A percentile compares a stretch with the other conserved stretches of the same genome.
phyloP scores from a whole-genome alignment of 306 rosid species.

The Senna tora region DNA sequence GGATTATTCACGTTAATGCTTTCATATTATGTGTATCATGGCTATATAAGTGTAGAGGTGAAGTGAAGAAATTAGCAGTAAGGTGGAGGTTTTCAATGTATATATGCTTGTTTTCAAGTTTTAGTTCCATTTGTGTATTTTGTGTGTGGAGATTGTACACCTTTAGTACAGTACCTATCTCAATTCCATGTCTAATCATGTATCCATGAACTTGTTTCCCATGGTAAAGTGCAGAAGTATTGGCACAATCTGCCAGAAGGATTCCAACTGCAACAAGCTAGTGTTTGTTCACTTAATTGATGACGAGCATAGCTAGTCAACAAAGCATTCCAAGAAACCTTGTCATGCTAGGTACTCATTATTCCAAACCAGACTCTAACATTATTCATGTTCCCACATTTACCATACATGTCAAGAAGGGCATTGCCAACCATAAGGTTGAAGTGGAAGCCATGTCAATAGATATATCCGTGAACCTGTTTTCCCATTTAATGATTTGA shows the following conservation, averaged over 20 bases:
- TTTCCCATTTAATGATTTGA: constrained; percentile 68
- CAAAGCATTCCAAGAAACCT: constrained; percentile 21
- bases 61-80: too few relatives aligned
- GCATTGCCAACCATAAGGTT: constrained; percentile 66
- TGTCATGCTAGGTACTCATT: constrained; percentile 16
- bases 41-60: too few relatives aligned
- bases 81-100: too few relatives aligned
- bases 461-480: constrained; percentile 65
- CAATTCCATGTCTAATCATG: constrained; percentile 62
- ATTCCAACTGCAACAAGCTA: constrained; percentile 49
- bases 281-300: background rate
- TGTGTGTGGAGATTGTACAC: too few relatives aligned
- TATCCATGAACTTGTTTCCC: constrained; percentile 80
- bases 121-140: too few relatives aligned
- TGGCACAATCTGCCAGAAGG: constrained; percentile 68
- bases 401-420: constrained; percentile 79
- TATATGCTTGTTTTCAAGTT: too few relatives aligned
- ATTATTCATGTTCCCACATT: constrained; percentile 72
- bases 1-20: too few relatives aligned
- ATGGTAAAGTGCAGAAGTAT: constrained; percentile 53
- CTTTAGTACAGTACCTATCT: constrained; percentile 49
- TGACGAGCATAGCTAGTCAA: background rate
- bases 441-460: constrained; percentile 52
- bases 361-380: constrained; percentile 33
- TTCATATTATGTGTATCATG: too few relatives aligned